These are phyloP conservation scores for Flaveria sonorensis DNA, from an alignment of 129 eudicot genomes.

Conservation along the genomic window DNA sequence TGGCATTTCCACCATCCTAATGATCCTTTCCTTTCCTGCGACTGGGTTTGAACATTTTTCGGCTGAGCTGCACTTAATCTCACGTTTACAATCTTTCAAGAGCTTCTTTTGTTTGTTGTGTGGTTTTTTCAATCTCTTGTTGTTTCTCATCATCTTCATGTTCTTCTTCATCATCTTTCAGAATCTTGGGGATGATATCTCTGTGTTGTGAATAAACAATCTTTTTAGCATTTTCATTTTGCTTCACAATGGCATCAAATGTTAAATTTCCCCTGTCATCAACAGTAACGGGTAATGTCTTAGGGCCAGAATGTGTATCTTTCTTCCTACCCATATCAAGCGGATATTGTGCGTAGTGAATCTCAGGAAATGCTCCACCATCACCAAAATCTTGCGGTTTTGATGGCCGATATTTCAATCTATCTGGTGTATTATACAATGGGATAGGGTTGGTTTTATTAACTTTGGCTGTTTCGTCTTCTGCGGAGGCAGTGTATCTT, in stretches of 20 bases:
- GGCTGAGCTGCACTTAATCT: slow-evolving; percentile 96
- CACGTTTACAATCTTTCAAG: slow-evolving; percentile 84
- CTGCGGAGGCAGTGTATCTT: slow-evolving; percentile 54
- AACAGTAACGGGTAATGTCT: slow-evolving; percentile 77
- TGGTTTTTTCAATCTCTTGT: slow-evolving; percentile 78
- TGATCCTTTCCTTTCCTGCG: slow-evolving; percentile 76
- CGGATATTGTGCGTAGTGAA: slow-evolving; percentile 85
- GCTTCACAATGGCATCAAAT: slow-evolving; percentile 84
- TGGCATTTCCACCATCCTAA: slow-evolving; percentile 91
- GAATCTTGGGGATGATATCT: slow-evolving; percentile 67
- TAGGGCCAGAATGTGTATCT: slow-evolving; percentile 53
- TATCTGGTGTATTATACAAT: slow-evolving; percentile 53
- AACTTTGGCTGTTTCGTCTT: slow-evolving; percentile 45
- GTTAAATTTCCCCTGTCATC: slow-evolving; percentile 68
- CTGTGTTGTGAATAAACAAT: slow-evolving; percentile 68
- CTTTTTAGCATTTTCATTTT: slow-evolving; percentile 67
- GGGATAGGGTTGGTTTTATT: slow-evolving; percentile 51
- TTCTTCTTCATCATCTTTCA: slow-evolving; percentile 56
- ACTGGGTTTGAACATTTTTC: slow-evolving; percentile 68
- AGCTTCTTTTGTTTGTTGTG: slow-evolving; percentile 66
- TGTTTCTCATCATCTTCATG: slow-evolving; percentile 63
- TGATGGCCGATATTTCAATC: slow-evolving; percentile 60
- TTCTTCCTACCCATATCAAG: slow-evolving; percentile 89
- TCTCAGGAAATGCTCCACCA: slow-evolving; percentile 96
- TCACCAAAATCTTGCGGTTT: slow-evolving; percentile 88